Evolutionary conservation across 768 basidiomycete genomes (phyloP), one percentile per base, ranked within the genome.

Genomic region (Hydnomerulius pinastri): DNA sequence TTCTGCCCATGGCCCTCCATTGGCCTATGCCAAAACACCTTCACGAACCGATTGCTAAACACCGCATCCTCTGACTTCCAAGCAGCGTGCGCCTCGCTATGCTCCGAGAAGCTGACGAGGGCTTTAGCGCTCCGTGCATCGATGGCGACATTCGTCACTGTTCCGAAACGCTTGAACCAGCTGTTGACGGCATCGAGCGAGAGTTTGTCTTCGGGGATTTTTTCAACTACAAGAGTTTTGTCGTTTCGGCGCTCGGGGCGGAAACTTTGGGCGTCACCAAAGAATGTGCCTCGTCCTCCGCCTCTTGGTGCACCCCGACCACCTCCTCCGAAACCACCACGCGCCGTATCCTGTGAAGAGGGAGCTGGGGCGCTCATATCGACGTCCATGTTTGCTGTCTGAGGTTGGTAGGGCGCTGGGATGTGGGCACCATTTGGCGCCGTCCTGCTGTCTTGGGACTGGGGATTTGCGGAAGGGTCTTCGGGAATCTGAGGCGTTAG

Each of bases 21-120:
- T 6, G 92, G 93, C 50, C 89, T 79, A 70, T 96, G 92, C 93
- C 95, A 97, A 61, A 96, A 92, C 28, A 97, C 78, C 70, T 95
- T 96, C 57, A 97, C 94, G 66, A 97, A 97, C 43, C 95, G 83
- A 59, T 94, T 95, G 10, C 83, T 84, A 62, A 97, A 97, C 12
- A 97, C 87, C n/a, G 94, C 92, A 55, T 96, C 92, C 68, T 95
- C 90, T 21, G 85, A 84, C 67, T 90, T 91, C 90, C 94, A 93
- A 1, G 95, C 95, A 11, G 82, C 80, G 61, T 87, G 83, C 0
- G 95, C 95, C 60, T 94, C 89, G 18, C 80, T 81, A 64, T 94
- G 92, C 8, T 77, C 81, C 28, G 82, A 77, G 69, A 97, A 98
- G 56, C 88, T 92, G 55, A 98, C 88, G 42, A 98, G 71, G 0